phyloP scores from a whole-genome alignment of 1,284 basidiomycete genomes.

The Meira nashicola region DNA sequence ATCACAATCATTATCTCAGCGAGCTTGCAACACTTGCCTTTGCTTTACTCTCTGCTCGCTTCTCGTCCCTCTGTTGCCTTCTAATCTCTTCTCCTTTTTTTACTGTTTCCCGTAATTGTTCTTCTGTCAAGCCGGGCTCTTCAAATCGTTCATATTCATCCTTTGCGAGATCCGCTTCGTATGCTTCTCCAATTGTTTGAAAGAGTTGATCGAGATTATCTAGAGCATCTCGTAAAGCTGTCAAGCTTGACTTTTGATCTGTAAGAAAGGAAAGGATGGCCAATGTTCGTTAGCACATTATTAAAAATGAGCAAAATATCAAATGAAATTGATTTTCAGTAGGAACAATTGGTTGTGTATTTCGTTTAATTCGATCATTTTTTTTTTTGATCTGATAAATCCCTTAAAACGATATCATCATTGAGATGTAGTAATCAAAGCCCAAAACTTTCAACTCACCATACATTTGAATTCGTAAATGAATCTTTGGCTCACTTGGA shows the following conservation, averaged over 20 bases:
- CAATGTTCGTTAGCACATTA: not conserved
- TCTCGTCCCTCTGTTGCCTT: not conserved
- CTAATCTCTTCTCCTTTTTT: constrained; percentile 6
- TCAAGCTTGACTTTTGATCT: constrained; percentile 34
- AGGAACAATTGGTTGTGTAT: constrained; percentile 52
- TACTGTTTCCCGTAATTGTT: constrained; percentile 12
- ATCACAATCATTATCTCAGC: too few species aligned
- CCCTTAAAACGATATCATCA: constrained; percentile 22
- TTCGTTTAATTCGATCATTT: constrained; percentile 8
- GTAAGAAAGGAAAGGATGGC: not conserved
- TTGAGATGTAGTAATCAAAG: constrained; percentile 23
- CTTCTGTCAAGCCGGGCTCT: constrained; percentile 13
- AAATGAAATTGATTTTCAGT: constrained; percentile 30
- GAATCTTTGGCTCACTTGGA: constrained; percentile 92
- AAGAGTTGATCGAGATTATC: constrained; percentile 42
- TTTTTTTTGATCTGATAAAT: constrained; percentile 19
- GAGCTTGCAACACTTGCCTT: not conserved
- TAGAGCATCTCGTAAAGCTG: constrained; percentile 43
- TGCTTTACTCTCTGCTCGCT: not conserved
- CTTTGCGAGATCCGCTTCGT: constrained; percentile 29
- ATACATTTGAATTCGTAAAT: constrained; percentile 96
- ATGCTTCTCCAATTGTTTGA: constrained; percentile 38
- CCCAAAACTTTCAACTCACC: constrained; percentile 61
- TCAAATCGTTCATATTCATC: constrained; percentile 35
- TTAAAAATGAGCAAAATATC: not conserved